Conservation (phyloP, 2,329 filamentous ascomycete genomes). For the Gnomoniopsis sp. region DNA sequence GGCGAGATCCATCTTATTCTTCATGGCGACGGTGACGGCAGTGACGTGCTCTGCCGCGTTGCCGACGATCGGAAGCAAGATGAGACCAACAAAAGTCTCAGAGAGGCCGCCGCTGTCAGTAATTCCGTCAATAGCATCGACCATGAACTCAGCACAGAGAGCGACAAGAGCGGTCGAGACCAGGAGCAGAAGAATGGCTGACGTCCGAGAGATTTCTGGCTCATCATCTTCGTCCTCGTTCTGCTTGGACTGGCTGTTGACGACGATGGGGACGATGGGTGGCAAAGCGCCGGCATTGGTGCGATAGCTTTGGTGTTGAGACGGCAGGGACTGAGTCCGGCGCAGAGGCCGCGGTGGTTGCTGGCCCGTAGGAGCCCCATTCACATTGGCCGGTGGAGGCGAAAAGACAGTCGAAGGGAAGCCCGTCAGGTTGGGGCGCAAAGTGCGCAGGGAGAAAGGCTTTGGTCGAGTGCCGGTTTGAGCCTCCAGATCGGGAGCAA, state of each 20-base stretch:
- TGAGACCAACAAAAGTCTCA: constrained; percentile 68
- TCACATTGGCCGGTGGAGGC: constrained; percentile 21
- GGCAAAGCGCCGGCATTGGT: constrained; percentile 23
- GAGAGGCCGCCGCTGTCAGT: constrained; percentile 50
- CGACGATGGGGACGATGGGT: constrained; percentile 29
- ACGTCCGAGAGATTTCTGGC: constrained; percentile 39
- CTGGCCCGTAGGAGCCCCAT: constrained; percentile 5
- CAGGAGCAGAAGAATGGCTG: constrained; percentile 60
- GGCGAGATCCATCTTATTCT: constrained; percentile 74
- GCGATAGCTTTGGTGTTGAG: constrained; percentile 20
- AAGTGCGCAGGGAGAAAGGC: constrained; percentile 38
- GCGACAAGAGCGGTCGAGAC: constrained; percentile 64
- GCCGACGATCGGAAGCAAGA: constrained; percentile 69
- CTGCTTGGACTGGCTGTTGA: constrained; percentile 23
- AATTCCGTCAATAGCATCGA: constrained; percentile 63
- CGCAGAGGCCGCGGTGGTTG: constrained; percentile 37
- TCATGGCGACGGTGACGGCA: constrained; percentile 66
- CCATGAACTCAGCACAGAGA: constrained; percentile 67
- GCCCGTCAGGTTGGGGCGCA: constrained; percentile 46
- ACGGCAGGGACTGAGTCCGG: constrained; percentile 54
- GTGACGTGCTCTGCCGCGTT: constrained; percentile 74
- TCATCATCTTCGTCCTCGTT: constrained; percentile 28
- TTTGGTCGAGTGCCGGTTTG: constrained; percentile 25
- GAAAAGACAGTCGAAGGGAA: constrained; percentile 58
- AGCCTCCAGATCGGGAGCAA: constrained; percentile 29